These are phyloP conservation scores for Saturnispora quitensis DNA, from an alignment of 805 yeast species.

Conservation along the genomic window DNA sequence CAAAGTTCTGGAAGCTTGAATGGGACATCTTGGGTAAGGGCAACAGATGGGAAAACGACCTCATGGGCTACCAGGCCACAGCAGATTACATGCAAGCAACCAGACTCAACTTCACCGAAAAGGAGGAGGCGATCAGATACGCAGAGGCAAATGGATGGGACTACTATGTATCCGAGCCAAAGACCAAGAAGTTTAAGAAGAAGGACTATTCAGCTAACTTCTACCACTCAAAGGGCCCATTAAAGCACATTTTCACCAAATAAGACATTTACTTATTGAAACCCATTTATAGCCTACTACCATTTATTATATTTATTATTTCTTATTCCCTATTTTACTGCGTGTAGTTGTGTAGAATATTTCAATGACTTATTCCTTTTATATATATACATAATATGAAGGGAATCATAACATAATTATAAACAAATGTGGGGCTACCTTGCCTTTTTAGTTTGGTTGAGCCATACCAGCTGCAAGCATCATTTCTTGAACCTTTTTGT, in stretches of 20 bases:
- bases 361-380: not conserved
- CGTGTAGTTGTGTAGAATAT: not conserved
- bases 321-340: not conserved
- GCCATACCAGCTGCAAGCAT: slow-evolving; percentile 26
- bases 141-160: slow-evolving; percentile 85
- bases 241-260: slow-evolving; percentile 77
- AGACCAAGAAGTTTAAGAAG: slow-evolving; percentile 59
- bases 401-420: not conserved
- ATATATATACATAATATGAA: not conserved
- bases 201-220: slow-evolving; percentile 72
- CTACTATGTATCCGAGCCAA: slow-evolving; percentile 74
- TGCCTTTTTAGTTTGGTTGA: not conserved
- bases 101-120: slow-evolving; percentile 59
- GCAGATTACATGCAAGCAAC: slow-evolving; percentile 80
- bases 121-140: slow-evolving; percentile 62
- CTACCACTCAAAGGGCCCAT: slow-evolving; percentile 55
- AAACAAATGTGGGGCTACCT: not conserved
- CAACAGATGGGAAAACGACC: slow-evolving; percentile 82
- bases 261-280: slow-evolving; percentile 22
- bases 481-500: slow-evolving; percentile 53
- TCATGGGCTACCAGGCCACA: slow-evolving; percentile 76
- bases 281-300: not conserved
- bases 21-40: slow-evolving; percentile 75
- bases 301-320: slow-evolving; percentile 5
- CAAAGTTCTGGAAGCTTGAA: slow-evolving; percentile 62